A percentile compares a stretch with the other conserved stretches of the same genome.
Evolutionary conservation across 768 basidiomycete genomes (phyloP).

Genomic region (Kwoniella newhampshirensis): DNA sequence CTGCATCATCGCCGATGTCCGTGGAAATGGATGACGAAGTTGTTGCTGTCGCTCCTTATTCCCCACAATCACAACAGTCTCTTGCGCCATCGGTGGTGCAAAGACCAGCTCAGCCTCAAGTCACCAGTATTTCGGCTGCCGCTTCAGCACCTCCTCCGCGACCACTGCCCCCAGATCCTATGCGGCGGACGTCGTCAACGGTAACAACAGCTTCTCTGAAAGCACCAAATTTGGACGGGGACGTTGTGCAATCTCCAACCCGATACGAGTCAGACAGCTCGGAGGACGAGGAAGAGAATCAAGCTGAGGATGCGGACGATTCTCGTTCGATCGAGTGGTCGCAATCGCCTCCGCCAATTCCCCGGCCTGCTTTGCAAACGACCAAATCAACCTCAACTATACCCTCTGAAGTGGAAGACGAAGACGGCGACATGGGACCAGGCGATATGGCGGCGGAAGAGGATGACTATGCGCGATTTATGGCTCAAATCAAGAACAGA

Average conservation of each 20-base stretch:
- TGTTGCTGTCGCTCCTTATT: neutral
- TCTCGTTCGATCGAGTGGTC: constrained; percentile 54
- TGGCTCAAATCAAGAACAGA: constrained; percentile 85
- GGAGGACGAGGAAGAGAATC: too few species aligned
- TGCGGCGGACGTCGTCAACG: too few species aligned
- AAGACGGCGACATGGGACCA: constrained; percentile 70
- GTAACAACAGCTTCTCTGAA: too few species aligned
- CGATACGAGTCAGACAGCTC: too few species aligned
- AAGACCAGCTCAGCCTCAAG: neutral
- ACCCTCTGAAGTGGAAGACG: constrained; percentile 72
- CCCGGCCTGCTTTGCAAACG: constrained; percentile 45
- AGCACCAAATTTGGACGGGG: too few species aligned
- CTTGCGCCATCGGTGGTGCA: too few species aligned
- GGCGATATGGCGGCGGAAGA: constrained; percentile 54
- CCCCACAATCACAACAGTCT: neutral
- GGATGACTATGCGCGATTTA: constrained; percentile 83
- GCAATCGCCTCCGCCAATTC: constrained; percentile 53
- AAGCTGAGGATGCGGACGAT: constrained; percentile 39
- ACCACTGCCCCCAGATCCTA: neutral
- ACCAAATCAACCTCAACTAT: constrained; percentile 53
- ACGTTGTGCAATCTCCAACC: too few species aligned
- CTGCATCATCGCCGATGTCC: constrained; percentile 18
- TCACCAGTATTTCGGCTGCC: neutral
- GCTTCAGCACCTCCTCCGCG: neutral
- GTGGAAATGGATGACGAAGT: constrained; percentile 7